Percentiles rank a stretch among this genome's conserved stretches.
phyloP scores from a whole-genome alignment of 208 protist species.

The Leishmania martiniquensis region DNA sequence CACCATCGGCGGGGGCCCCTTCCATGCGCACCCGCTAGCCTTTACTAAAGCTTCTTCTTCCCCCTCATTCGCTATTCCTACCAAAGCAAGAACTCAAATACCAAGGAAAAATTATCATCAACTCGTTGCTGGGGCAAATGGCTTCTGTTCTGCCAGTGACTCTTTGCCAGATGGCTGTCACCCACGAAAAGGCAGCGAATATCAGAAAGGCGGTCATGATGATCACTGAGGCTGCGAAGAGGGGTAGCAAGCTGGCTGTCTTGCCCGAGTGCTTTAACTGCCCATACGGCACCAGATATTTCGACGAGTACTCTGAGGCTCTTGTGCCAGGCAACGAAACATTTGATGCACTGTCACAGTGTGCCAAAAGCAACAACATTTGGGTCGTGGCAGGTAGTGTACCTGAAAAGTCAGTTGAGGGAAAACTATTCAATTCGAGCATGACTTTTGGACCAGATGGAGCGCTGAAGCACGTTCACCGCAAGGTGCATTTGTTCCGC shows the following conservation, averaged over 20 bases:
- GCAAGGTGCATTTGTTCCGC: constrained; percentile 97
- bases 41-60: rapidly evolving
- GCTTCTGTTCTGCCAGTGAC: constrained; percentile 67
- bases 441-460: constrained; percentile 93
- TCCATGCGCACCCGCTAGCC: constrained; percentile 24
- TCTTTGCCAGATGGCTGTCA: constrained; percentile 88
- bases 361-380: constrained; percentile 73
- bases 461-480: constrained; percentile 82
- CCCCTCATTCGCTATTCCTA: background rate
- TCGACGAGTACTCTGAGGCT: constrained; percentile 95
- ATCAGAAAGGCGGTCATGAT: constrained; percentile 72
- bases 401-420: constrained; percentile 82
- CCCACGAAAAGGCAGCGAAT: constrained; percentile 79
- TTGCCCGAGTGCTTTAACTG: constrained; percentile 96
- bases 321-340: constrained; percentile 71
- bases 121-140: constrained; percentile 23
- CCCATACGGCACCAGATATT: constrained; percentile 95
- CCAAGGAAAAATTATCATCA: background rate
- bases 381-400: constrained; percentile 95
- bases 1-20: constrained; percentile 88
- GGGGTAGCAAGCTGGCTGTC: constrained; percentile 88
- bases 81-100: background rate
- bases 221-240: constrained; percentile 73
- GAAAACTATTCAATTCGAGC: constrained; percentile 95
- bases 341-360: constrained; percentile 70